A percentile compares a stretch with the other conserved stretches of the same genome.
Evolutionary conservation across 371 early-diverging fungal species (phyloP).

Genomic region (Mortierella sp.): DNA sequence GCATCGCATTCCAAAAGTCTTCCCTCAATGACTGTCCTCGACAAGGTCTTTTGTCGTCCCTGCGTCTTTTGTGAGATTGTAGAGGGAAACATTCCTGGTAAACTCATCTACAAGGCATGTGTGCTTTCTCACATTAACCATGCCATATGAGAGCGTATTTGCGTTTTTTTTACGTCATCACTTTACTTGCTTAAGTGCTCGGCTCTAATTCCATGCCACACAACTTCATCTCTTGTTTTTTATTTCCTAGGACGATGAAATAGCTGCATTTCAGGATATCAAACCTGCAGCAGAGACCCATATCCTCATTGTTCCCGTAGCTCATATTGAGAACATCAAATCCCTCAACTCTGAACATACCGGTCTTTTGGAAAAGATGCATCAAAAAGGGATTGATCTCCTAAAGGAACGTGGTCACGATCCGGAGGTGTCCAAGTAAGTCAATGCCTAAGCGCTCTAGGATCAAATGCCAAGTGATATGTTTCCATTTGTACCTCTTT

Average conservation of each 20-base stretch:
- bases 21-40: slow-evolving; percentile 29
- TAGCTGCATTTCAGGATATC: slow-evolving; percentile 67
- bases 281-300: slow-evolving; percentile 63
- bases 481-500: too few species aligned
- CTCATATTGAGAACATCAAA: slow-evolving; percentile 55
- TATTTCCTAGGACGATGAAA: slow-evolving; percentile 57
- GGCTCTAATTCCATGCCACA: not conserved
- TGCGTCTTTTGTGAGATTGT: slow-evolving; percentile 53
- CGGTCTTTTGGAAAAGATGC: slow-evolving; percentile 37
- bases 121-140: not conserved
- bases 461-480: too few species aligned
- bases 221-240: too few species aligned
- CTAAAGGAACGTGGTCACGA: slow-evolving; percentile 34
- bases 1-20: not conserved
- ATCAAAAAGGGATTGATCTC: slow-evolving; percentile 32
- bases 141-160: not conserved
- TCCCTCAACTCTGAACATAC: slow-evolving; percentile 25
- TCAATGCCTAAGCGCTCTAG: not conserved
- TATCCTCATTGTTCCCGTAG: slow-evolving; percentile 62
- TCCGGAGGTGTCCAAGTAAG: slow-evolving; percentile 37
- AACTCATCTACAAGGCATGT: slow-evolving; percentile 48
- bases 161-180: not conserved
- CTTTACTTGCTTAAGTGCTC: not conserved
- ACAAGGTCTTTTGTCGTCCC: slow-evolving; percentile 44
- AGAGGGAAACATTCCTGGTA: slow-evolving; percentile 23